phyloP scores from a whole-genome alignment of 352 stramenopile species.

The Globisporangium recalcitrans region DNA sequence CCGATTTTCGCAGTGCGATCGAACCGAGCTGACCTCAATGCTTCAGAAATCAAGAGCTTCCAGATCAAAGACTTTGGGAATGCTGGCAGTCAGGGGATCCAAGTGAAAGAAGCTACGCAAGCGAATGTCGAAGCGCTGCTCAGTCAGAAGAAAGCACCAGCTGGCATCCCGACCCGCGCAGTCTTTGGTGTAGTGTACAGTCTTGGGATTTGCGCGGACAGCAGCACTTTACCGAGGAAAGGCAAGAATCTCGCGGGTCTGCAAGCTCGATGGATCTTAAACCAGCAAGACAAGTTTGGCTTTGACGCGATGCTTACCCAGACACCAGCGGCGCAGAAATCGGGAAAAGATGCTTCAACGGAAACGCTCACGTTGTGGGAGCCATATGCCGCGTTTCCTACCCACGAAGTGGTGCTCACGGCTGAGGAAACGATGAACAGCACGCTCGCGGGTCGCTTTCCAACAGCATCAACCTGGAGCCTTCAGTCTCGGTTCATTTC shows the following conservation, averaged over 20 bases:
- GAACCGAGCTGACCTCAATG: not conserved
- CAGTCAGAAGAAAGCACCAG: not conserved
- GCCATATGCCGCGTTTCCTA: conserved; percentile 40
- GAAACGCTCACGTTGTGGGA: conserved; percentile 38
- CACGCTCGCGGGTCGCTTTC: conserved; percentile 1
- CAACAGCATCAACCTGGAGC: conserved; percentile 8
- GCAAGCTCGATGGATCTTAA: conserved; percentile 28
- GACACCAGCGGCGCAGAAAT: conserved; percentile 10
- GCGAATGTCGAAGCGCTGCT: conserved; percentile 24
- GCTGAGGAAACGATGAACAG: not conserved
- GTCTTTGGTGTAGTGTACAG: conserved; percentile 39
- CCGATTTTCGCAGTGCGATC: conserved; percentile 20
- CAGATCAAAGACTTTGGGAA: conserved; percentile 36
- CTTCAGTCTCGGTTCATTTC: conserved; percentile 5
- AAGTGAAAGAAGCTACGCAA: conserved; percentile 36
- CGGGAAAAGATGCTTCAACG: conserved; percentile 15
- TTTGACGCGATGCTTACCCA: conserved; percentile 42
- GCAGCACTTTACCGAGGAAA: not conserved
- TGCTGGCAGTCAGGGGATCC: conserved; percentile 24
- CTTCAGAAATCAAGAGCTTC: conserved; percentile 25
- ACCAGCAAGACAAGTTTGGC: conserved; percentile 30
- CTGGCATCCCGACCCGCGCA: not conserved
- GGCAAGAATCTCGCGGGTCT: conserved; percentile 8
- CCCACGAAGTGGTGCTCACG: conserved; percentile 27
- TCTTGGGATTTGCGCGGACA: conserved; percentile 22